phyloP scores from a whole-genome alignment of 2,329 filamentous ascomycete genomes.

The Canariomyces notabilis region DNA sequence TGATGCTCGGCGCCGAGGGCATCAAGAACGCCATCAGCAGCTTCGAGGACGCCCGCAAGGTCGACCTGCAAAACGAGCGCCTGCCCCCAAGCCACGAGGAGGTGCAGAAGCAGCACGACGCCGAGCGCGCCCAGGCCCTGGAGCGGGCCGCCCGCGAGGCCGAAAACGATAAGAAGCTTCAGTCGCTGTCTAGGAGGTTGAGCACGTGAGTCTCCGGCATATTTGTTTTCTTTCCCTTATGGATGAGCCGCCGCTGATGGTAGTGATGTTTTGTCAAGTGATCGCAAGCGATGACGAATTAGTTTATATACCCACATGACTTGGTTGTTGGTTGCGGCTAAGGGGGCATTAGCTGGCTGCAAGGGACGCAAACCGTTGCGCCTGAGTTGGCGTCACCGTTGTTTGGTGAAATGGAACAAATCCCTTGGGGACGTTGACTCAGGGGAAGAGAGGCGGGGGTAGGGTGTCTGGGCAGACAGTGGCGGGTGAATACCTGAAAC shows the following conservation, averaged over 20 bases:
- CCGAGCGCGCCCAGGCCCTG: conserved; percentile 75
- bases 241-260: background rate
- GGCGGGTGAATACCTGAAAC: too few relatives aligned
- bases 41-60: conserved; percentile 95
- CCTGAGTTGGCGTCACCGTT: too few relatives aligned
- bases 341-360: background rate
- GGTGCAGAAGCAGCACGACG: conserved; percentile 75
- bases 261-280: background rate
- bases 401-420: too few relatives aligned
- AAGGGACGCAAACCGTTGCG: too few relatives aligned
- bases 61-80: conserved; percentile 93
- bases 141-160: conserved; percentile 83
- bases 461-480: too few relatives aligned
- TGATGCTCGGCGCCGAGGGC: conserved; percentile 96
- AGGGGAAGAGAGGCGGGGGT: too few relatives aligned
- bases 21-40: conserved; percentile 97
- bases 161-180: conserved; percentile 84
- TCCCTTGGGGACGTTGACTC: too few relatives aligned
- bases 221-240: background rate
- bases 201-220: conserved; percentile 90
- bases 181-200: conserved; percentile 81
- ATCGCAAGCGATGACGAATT: background rate
- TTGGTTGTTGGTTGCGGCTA: background rate
- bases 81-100: conserved; percentile 91
- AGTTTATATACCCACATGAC: background rate